Evolutionary conservation across 148 eudicot species (phyloP), one percentile per base, ranked within the genome.

Genomic region (Camellia japonica): DNA sequence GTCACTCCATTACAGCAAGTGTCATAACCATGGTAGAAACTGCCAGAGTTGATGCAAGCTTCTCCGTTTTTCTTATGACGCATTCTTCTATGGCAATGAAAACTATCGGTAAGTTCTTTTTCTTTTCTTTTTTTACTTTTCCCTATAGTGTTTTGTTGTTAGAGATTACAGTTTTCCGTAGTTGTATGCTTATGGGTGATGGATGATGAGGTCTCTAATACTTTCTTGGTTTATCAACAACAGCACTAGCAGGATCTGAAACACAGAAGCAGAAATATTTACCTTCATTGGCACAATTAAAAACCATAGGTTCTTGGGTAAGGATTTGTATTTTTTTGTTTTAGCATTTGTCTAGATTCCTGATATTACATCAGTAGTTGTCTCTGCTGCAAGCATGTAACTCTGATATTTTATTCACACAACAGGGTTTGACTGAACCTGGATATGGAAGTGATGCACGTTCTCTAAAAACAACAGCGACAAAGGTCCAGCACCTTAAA

Each of bases 401-500:
- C 66, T 51, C 12, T 43, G 49, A 46, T 69, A 2, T 30, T 41
- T 79, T 59, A 59, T 66, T 67, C 69, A 16, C 63, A 52, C 13
- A 18, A 14, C 80, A 94, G 98, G 98, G 86, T 78, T 85, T 94
- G 87, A 94, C 98, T 63, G 98, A 94, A 88, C 97, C 98, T 76
- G 91, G 86, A 80, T 87, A 94, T 86, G 98, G 98, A 80, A 94
- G 98, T 83, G 98, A 94, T 89, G 98, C 98, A 75, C 91, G 98
- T 90, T 87, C 85, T 51, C 65, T 94, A 79, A 87, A 81, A 85
- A 94, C 97, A 80, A 88, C 90, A 63, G 98, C 97, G 83, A 91
- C 89, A 74, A 93, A 94, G 97, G 98, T 94, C 14, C 14, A 43
- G 14, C 5, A 5, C 38, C 43, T 78, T 43, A 62, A 51, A 18